Evolutionary conservation across 345 rosid species (phyloP).

Genomic region (Eutrema heterophyllum): DNA sequence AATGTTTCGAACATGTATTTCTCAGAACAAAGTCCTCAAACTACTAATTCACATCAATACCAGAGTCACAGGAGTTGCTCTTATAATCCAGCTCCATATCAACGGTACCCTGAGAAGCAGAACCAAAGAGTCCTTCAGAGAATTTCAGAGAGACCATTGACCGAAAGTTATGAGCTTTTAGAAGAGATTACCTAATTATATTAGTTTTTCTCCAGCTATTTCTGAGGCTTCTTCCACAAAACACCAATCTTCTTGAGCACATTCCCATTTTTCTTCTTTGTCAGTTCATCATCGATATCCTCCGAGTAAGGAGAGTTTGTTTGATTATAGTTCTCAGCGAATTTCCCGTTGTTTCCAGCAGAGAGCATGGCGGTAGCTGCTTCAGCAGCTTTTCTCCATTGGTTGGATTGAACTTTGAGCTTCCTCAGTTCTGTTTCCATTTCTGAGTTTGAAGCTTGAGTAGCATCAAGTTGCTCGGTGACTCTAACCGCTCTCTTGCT

Average conservation of each 20-base stretch:
- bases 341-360: constrained; percentile 66
- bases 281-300: constrained; percentile 69
- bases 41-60: constrained; percentile 26
- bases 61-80: constrained; percentile 13
- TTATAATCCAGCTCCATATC: constrained; percentile 18
- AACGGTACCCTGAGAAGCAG: constrained; percentile 25
- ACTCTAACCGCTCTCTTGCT: constrained; percentile 60
- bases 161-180: neutral
- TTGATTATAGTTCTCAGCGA: constrained; percentile 51
- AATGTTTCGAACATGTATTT: constrained; percentile 15
- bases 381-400: constrained; percentile 99
- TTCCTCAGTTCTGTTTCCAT: constrained; percentile 77
- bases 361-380: constrained; percentile 93
- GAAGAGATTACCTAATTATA: constrained; percentile 21
- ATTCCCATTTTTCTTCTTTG: constrained; percentile 92
- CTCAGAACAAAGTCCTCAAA: constrained; percentile 7
- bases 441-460: constrained; percentile 61
- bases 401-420: constrained; percentile 94
- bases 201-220: constrained; percentile 34
- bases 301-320: constrained; percentile 50
- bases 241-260: constrained; percentile 94
- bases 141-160: neutral
- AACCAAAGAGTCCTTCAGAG: neutral
- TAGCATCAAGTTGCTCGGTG: constrained; percentile 77
- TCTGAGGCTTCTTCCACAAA: constrained; percentile 93